Conservation (phyloP, 129 eudicot species). For the Daucus carota region DNA sequence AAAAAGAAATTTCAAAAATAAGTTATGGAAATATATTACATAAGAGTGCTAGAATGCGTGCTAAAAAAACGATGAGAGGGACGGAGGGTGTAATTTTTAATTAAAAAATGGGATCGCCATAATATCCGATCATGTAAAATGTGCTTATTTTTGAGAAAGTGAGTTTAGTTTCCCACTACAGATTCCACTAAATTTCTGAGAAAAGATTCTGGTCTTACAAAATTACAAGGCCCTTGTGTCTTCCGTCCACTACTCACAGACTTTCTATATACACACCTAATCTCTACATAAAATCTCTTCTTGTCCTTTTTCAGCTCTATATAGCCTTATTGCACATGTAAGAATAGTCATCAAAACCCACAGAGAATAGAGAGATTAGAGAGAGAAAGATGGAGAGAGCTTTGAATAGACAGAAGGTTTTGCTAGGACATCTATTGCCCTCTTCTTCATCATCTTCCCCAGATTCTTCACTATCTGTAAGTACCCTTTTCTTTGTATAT, state of each 20-base stretch:
- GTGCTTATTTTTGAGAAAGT: background rate
- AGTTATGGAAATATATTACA: no score
- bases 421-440: constrained; percentile 67
- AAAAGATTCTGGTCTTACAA: background rate
- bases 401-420: constrained; percentile 61
- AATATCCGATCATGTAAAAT: background rate
- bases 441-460: constrained; percentile 23
- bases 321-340: background rate
- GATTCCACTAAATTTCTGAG: constrained; percentile 4
- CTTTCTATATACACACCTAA: background rate
- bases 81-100: no score
- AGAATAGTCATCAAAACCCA: background rate
- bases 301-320: background rate
- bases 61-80: no score
- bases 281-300: background rate
- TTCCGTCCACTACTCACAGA: background rate
- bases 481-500: constrained; percentile 2
- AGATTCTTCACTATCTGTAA: constrained; percentile 55
- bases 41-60: no score
- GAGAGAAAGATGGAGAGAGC: constrained; percentile 72
- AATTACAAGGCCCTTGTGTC: background rate
- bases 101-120: no score
- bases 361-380: constrained; percentile 7
- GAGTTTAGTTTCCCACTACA: background rate
- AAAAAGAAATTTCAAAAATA: no score